Evolutionary conservation across 2,329 filamentous ascomycete species (phyloP).

Genomic region (Corinectria fuckeliana): DNA sequence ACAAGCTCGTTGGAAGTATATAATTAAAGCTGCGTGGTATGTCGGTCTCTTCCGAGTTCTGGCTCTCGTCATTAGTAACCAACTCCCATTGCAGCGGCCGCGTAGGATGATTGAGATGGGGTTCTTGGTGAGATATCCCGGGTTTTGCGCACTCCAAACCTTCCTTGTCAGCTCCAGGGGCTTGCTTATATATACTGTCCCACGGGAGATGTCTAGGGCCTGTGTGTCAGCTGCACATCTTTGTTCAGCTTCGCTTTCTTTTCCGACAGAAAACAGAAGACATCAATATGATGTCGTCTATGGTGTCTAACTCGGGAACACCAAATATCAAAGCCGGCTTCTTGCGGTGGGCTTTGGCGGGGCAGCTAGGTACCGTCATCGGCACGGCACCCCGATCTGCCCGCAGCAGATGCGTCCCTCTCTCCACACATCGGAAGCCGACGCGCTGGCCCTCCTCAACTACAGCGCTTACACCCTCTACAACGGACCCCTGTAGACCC

Average conservation of each 20-base stretch:
- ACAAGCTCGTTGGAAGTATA: no score
- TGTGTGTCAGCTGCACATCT: background rate
- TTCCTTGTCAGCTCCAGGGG: no score
- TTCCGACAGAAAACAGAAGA: background rate
- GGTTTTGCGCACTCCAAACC: no score
- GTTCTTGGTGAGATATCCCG: no score
- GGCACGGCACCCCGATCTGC: conserved; percentile 6
- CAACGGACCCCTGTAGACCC: background rate
- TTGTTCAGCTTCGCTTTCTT: background rate
- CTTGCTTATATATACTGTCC: no score
- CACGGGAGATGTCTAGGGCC: background rate
- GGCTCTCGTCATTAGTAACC: no score
- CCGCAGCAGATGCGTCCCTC: conserved; percentile 4
- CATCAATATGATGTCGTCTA: background rate
- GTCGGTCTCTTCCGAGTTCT: no score
- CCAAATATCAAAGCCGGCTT: background rate
- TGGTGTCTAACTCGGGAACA: background rate
- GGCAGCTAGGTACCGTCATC: background rate
- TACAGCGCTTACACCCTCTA: background rate
- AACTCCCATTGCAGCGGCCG: no score
- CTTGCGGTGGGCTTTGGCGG: background rate
- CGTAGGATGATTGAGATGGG: no score
- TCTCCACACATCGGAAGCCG: conserved; percentile 1
- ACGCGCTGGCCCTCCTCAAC: background rate
- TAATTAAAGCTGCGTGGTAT: no score